Base-by-base conservation (phyloP, 768 basidiomycete species). In the Rhizopogon vulgaris region DNA sequence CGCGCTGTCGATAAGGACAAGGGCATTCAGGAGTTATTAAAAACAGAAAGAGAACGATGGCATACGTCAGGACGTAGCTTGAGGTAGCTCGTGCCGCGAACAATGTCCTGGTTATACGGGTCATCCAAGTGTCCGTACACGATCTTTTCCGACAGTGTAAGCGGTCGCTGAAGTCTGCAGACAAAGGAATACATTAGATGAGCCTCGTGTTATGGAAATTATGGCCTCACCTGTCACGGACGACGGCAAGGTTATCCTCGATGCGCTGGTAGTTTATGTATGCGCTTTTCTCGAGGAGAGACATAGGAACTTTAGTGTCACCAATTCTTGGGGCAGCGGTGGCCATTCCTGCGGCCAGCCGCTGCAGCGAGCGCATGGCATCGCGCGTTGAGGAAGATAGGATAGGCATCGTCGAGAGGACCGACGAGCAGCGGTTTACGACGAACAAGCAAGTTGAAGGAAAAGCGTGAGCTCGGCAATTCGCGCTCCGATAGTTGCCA, bases 101-200 rank as follows among this genome's bases (percentile, higher is more conserved):
- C 80, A 65, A 99, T 89, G 63, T 94, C 90, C 69, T 94, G 91
- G 63, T 84, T 80, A 60, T 86, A 84, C 49, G 95, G 84, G 72
- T 97, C 90, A 71, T 97, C 95, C 60, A 98, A 80, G 76, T 99
- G 96, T 52, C 96, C 96, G 70, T 99, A 99, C 38, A 97, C 77
- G 64, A 96, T 87, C 82, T 97, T 96, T 73, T 97, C 94, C 53
- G 94, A 94, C 60, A 95, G 72, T 14, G 94, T 96, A 70, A 96
- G 73, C 39, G 94, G 94, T 34, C 92, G 89, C 62, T 86, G 81
- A 60, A 96, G 76, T 68, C 94, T 95, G 53, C 12, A 9, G 38
- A 28, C 53, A 39, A 27, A 22, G 22, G 22, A 22, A 22, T 22
- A 22, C 22, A 22, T 22, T 22, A 22, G 22, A 22, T 22, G 22